Conservation (phyloP, 1,284 basidiomycete species). For the Cutaneotrichosporon sp. region DNA sequence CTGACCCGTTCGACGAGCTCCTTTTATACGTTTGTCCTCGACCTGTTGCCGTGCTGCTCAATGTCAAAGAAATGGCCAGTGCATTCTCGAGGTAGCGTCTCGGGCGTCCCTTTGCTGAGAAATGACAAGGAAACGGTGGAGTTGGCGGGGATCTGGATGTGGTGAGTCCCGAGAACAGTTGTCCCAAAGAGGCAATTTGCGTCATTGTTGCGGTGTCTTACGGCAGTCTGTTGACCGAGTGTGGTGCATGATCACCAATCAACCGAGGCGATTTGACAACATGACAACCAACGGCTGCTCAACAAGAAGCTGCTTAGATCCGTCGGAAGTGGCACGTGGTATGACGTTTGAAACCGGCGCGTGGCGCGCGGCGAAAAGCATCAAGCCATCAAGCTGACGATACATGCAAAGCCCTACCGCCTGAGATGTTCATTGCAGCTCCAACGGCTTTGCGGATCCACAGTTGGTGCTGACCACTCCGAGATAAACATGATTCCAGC, state of each 20-base stretch:
- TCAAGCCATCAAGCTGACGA: too few species aligned
- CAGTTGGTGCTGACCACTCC: too few species aligned
- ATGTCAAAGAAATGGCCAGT: too few species aligned
- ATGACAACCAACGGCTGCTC: neutral
- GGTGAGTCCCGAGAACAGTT: conserved; percentile 1
- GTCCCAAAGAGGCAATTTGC: conserved; percentile 14
- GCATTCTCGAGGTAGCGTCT: too few species aligned
- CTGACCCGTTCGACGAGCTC: neutral
- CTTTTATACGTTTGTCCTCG: conserved; percentile 10
- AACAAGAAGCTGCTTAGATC: too few species aligned
- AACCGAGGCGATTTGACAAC: neutral
- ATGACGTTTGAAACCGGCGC: too few species aligned
- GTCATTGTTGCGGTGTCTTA: neutral
- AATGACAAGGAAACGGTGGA: neutral
- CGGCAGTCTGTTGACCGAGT: neutral
- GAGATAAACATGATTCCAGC: too few species aligned
- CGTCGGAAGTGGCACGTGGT: neutral
- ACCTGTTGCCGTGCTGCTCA: too few species aligned
- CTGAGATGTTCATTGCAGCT: too few species aligned
- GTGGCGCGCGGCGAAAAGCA: neutral
- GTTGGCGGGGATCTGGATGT: too few species aligned
- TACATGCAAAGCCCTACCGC: too few species aligned
- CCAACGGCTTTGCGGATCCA: too few species aligned
- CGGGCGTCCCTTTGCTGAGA: neutral
- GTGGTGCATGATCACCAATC: neutral